These are phyloP conservation scores for Mucor saturninus DNA, from an alignment of 371 early-diverging fungal genomes.

Conservation along the genomic window DNA sequence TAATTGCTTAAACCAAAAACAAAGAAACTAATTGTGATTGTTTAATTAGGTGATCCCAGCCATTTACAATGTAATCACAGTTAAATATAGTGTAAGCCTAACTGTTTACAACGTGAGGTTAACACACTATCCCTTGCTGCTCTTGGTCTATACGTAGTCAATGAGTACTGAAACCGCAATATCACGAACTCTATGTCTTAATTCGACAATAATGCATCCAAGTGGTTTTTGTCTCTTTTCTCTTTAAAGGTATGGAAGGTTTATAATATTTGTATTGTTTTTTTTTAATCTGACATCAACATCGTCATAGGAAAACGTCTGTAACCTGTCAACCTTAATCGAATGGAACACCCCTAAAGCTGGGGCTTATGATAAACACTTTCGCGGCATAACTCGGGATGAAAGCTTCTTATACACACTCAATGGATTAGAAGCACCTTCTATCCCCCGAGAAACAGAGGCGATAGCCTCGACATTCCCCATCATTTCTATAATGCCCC, in stretches of 20 bases:
- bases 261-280: neutral
- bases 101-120: neutral
- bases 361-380: neutral
- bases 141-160: neutral
- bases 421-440: conserved; percentile 8
- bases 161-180: conserved; percentile 3
- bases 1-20: conserved; percentile 1
- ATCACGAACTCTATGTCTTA: conserved; percentile 5
- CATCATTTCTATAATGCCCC: no score
- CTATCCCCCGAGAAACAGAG: no score
- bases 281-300: conserved; percentile 4
- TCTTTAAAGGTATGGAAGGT: neutral
- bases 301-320: conserved; percentile 4
- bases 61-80: no score
- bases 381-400: no score
- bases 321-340: conserved; percentile 2
- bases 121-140: conserved; percentile 2
- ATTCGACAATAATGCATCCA: conserved; percentile 1
- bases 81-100: no score
- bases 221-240: neutral
- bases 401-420: neutral
- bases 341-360: neutral
- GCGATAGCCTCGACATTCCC: no score
- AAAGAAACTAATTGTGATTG: neutral
- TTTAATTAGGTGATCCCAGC: neutral